Conservation (phyloP, 2,329 filamentous ascomycete species). For the Curvularia verruculosa region DNA sequence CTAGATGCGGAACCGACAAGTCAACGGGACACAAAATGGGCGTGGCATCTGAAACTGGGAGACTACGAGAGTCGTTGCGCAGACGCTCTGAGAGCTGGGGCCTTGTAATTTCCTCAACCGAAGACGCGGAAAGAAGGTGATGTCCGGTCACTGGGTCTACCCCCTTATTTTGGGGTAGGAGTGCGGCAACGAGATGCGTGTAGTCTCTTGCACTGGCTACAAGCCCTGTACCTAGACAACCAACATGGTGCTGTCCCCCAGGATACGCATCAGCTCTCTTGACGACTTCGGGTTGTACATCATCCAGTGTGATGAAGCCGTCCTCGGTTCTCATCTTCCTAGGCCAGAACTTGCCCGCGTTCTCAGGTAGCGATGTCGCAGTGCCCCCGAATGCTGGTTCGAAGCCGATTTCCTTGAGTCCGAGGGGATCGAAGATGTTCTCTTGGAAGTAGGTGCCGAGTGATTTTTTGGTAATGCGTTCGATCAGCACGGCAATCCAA, state of each 20-base stretch:
- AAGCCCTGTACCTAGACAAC: conserved; percentile 28
- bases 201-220: conserved; percentile 23
- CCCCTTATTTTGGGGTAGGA: conserved; percentile 27
- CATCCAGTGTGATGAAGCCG: conserved; percentile 19
- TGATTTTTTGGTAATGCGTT: conserved; percentile 47
- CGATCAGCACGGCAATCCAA: conserved; percentile 57
- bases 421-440: conserved; percentile 29
- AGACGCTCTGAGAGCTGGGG: conserved; percentile 23
- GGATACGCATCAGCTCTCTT: conserved; percentile 23
- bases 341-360: conserved; percentile 56
- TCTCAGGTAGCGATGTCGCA: conserved; percentile 44
- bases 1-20: conserved; percentile 57
- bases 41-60: conserved; percentile 6
- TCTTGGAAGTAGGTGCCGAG: conserved; percentile 39
- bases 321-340: conserved; percentile 57
- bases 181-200: conserved; percentile 21
- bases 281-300: conserved; percentile 10
- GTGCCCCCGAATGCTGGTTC: conserved; percentile 38
- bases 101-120: conserved; percentile 19
- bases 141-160: conserved; percentile 20
- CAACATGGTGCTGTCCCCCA: conserved; percentile 20
- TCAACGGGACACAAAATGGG: conserved; percentile 46
- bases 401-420: conserved; percentile 19
- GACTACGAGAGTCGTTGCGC: conserved; percentile 33
- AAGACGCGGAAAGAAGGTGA: conserved; percentile 16